Base-by-base conservation (phyloP, 2,329 filamentous ascomycete species). In the Aureobasidium lini region DNA sequence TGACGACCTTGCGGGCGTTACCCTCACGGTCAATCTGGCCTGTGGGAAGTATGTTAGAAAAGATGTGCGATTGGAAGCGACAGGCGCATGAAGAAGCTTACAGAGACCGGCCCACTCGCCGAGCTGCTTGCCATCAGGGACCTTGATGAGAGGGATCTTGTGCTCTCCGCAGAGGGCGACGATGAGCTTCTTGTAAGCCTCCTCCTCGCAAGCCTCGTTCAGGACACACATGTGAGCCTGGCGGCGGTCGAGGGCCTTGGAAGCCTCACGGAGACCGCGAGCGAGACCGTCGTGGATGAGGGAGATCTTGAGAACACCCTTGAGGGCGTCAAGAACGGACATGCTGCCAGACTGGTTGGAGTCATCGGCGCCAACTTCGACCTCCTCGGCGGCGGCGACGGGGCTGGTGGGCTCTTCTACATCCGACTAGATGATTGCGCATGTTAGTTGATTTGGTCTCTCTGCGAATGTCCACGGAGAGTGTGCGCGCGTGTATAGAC, bases 141-240 rank as follows among this genome's bases (percentile, higher is more conserved):
- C 94, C 90, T 99, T 97, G 86, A 99, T 99, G 73, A 99, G 83
- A 68, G 94, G 94, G 73, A 99, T 99, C 87, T 96, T 96, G 84
- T 99, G 94, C 87, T 99, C 94, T 66, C 88, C 90, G 89, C 94
- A 99, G 64, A 99, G 89, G 65, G 94, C 94, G 70, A 97, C 89
- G 72, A 99, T 93, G 68, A 99, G 87, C 89, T 99, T 99, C 91
- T 99, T 99, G 86, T 99, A 99, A 69, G 94, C 93, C 81, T 99
- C 94, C 86, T 99, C 94, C 84, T 99, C 94, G 84, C 94, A 99
- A 69, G 89, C 88, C 87, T 99, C 94, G 87, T 99, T 99, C 73
- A 99, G 87, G 70, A 99, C 94, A 79, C 94, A 99, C 92, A 99
- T 97, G 84, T 99, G 94, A 63, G 94, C 94, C 83, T 99, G 90